Evolutionary conservation across 805 yeast species (phyloP).

Genomic region (Brettanomyces bruxellensis): DNA sequence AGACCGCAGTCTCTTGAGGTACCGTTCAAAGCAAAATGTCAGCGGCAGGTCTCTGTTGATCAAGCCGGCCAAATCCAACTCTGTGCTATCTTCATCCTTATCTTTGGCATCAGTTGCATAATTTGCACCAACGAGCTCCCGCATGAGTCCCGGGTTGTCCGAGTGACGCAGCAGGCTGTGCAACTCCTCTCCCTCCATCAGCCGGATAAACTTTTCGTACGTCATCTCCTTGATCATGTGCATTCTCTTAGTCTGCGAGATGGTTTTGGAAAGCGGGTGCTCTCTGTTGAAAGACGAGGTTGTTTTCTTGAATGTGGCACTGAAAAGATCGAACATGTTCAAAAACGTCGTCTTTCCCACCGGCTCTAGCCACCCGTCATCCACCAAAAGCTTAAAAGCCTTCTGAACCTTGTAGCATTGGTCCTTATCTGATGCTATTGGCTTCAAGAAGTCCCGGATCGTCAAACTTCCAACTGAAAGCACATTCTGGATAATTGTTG

Average conservation of each 20-base stretch:
- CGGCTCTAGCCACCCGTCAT: conserved; percentile 43
- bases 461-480: conserved; percentile 62
- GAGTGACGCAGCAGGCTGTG: conserved; percentile 6
- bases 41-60: conserved; percentile 44
- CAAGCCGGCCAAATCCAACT: conserved; percentile 21
- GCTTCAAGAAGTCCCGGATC: conserved; percentile 27
- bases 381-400: conserved; percentile 36
- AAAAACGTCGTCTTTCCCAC: conserved; percentile 26
- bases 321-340: conserved; percentile 22
- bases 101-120: background rate
- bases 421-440: conserved; percentile 15
- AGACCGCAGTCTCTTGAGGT: conserved; percentile 57
- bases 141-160: conserved; percentile 1
- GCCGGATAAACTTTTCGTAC: conserved; percentile 21
- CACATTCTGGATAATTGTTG: conserved; percentile 60
- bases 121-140: background rate
- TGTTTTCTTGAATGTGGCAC: conserved; percentile 31
- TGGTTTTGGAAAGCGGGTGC: conserved; percentile 11
- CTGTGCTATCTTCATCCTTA: conserved; percentile 5
- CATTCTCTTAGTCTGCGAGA: conserved; percentile 47
- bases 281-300: conserved; percentile 22
- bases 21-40: conserved; percentile 57
- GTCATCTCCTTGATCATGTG: conserved; percentile 57
- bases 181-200: background rate
- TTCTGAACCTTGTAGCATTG: conserved; percentile 22